These are phyloP conservation scores for Diaporthe capsici DNA, from an alignment of 2,329 filamentous ascomycete species.

Conservation along the genomic window DNA sequence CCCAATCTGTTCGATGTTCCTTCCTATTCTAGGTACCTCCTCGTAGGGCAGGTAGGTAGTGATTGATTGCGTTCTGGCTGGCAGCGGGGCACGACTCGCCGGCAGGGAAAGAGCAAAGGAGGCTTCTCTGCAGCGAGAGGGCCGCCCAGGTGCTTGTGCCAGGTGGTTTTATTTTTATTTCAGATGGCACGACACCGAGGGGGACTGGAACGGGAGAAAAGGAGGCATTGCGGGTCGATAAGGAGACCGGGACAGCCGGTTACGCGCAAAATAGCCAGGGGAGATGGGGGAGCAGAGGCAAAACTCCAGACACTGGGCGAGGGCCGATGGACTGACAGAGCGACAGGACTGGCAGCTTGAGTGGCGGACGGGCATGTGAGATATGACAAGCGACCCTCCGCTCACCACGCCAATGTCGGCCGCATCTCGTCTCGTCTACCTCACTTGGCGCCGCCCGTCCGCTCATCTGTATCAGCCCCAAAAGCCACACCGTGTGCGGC, in stretches of 20 bases:
- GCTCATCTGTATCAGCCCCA: slow-evolving; percentile 9
- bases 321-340: slow-evolving; percentile 8
- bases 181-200: neutral
- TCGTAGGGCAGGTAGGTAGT: neutral
- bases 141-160: neutral
- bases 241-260: slow-evolving; percentile 16
- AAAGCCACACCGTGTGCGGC: slow-evolving; percentile 17
- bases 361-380: slow-evolving; percentile 21
- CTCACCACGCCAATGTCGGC: slow-evolving; percentile 23
- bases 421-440: neutral
- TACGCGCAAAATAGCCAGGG: slow-evolving; percentile 15
- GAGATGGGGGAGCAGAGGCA: neutral
- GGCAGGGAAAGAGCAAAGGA: neutral
- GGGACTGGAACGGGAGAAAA: slow-evolving; percentile 21
- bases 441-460: slow-evolving; percentile 3
- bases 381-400: slow-evolving; percentile 6
- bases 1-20: neutral
- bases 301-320: neutral
- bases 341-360: neutral
- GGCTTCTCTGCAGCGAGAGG: neutral
- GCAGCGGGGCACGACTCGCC: neutral
- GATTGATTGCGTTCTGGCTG: neutral
- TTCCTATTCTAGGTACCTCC: neutral
- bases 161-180: neutral
- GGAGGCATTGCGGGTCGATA: slow-evolving; percentile 25